Conservation (phyloP, 2,329 filamentous ascomycete species). For the Cladorrhinum sp. region DNA sequence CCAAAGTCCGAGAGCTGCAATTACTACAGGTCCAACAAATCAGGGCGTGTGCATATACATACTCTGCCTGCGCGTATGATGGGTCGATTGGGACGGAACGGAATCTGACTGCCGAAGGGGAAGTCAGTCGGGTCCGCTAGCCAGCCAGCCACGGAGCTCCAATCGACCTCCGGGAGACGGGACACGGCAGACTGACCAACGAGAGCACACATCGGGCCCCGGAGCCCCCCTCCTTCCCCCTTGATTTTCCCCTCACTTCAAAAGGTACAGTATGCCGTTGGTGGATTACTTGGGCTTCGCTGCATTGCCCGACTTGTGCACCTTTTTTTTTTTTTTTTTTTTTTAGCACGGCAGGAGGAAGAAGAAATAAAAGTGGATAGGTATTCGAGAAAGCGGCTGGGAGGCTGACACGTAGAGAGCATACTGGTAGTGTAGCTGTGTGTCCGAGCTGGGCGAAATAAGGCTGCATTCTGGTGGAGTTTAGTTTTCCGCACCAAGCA, state of each 20-base stretch:
- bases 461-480: neutral
- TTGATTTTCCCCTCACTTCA: neutral
- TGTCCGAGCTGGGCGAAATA: neutral
- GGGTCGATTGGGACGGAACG: too few relatives aligned
- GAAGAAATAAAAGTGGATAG: too few relatives aligned
- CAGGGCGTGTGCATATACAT: neutral
- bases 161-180: neutral
- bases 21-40: neutral
- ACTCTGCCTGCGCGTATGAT: too few relatives aligned
- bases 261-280: neutral
- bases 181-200: slow-evolving; percentile 6
- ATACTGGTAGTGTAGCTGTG: neutral
- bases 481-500: neutral
- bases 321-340: neutral
- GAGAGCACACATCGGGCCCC: neutral
- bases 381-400: slow-evolving; percentile 9
- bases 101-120: slow-evolving; percentile 1
- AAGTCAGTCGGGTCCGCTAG: neutral
- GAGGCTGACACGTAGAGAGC: slow-evolving; percentile 20
- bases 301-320: slow-evolving; percentile 12
- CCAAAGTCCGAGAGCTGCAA: neutral
- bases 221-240: neutral
- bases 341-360: neutral
- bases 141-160: slow-evolving; percentile 9
- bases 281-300: slow-evolving; percentile 21